Percentiles rank a stretch among this genome's conserved stretches.
Conservation (phyloP, 1,284 basidiomycete genomes). For the Earliella scabrosa region DNA sequence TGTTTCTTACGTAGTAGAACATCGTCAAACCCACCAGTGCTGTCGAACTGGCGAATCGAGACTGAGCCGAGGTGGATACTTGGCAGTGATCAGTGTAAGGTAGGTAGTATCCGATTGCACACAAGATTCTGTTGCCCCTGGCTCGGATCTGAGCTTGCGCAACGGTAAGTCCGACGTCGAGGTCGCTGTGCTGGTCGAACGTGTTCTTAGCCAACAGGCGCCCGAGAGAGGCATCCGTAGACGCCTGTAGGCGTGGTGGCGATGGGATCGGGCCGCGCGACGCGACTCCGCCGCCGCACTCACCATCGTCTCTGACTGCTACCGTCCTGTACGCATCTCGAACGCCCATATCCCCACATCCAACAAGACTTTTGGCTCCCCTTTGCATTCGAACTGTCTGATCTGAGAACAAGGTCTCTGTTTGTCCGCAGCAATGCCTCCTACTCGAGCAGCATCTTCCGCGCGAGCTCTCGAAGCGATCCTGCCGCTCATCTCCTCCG, state of each 20-base stretch:
- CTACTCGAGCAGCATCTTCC: slow-evolving; percentile 44
- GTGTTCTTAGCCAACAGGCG: background rate
- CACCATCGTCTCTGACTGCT: background rate
- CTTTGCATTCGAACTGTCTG: background rate
- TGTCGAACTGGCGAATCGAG: too few relatives aligned
- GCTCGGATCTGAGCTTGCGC: background rate
- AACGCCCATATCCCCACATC: background rate
- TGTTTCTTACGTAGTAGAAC: background rate
- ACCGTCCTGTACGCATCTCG: background rate
- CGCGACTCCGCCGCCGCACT: background rate
- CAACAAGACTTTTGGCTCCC: slow-evolving; percentile 2
- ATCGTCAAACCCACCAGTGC: too few relatives aligned
- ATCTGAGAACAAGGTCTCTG: background rate
- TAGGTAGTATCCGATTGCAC: background rate
- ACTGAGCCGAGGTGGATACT: too few relatives aligned
- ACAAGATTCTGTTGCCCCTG: background rate
- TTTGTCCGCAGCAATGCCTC: slow-evolving; percentile 24
- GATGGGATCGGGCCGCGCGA: background rate
- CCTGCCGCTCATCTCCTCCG: slow-evolving; percentile 69
- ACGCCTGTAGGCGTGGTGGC: background rate
- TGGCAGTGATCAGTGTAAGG: too few relatives aligned
- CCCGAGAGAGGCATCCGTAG: too few relatives aligned
- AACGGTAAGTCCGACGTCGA: background rate
- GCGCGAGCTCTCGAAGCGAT: slow-evolving; percentile 75
- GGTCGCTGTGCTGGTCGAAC: background rate